Evolutionary conservation across 176 grass and related monocot species (phyloP).

Genomic region (Metroxylon sagu): DNA sequence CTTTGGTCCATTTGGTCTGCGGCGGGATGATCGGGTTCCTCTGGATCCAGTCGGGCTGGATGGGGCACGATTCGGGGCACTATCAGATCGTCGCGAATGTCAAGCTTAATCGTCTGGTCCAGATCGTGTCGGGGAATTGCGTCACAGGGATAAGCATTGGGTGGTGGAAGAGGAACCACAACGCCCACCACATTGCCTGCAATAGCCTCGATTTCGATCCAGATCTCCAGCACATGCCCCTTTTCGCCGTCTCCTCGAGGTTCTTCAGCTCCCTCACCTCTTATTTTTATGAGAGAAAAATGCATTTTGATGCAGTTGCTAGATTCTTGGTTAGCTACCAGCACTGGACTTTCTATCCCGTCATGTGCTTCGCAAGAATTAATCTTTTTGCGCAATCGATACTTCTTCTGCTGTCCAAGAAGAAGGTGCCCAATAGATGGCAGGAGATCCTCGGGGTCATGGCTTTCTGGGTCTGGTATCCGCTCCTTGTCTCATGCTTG

Average conservation of each 20-base stretch:
- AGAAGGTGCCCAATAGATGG: slow-evolving; percentile 32
- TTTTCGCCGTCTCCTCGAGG: slow-evolving; percentile 72
- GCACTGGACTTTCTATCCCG: slow-evolving; percentile 93
- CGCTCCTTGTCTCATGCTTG: slow-evolving; percentile 56
- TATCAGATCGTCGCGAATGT: slow-evolving; percentile 38
- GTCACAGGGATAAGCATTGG: slow-evolving; percentile 84
- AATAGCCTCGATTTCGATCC: slow-evolving; percentile 94
- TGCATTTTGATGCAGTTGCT: background rate
- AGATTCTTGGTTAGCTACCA: slow-evolving; percentile 76
- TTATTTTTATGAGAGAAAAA: background rate
- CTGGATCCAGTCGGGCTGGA: slow-evolving; percentile 85
- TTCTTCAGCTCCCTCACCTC: background rate
- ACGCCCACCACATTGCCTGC: slow-evolving; percentile 86
- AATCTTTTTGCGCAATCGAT: slow-evolving; percentile 64
- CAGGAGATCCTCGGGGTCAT: slow-evolving; percentile 55
- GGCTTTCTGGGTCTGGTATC: slow-evolving; percentile 85
- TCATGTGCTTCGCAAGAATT: slow-evolving; percentile 78
- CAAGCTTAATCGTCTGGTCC: slow-evolving; percentile 36
- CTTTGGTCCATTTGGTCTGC: slow-evolving; percentile 33
- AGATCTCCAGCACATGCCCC: slow-evolving; percentile 89
- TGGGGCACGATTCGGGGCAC: slow-evolving; percentile 89
- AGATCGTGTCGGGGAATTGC: slow-evolving; percentile 75
- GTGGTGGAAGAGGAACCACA: slow-evolving; percentile 98
- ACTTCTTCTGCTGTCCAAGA: slow-evolving; percentile 29
- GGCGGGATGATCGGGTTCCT: slow-evolving; percentile 49